These are phyloP conservation scores for Penicillium egyptiacum DNA, from an alignment of 495 filamentous ascomycete species.

Conservation along the genomic window DNA sequence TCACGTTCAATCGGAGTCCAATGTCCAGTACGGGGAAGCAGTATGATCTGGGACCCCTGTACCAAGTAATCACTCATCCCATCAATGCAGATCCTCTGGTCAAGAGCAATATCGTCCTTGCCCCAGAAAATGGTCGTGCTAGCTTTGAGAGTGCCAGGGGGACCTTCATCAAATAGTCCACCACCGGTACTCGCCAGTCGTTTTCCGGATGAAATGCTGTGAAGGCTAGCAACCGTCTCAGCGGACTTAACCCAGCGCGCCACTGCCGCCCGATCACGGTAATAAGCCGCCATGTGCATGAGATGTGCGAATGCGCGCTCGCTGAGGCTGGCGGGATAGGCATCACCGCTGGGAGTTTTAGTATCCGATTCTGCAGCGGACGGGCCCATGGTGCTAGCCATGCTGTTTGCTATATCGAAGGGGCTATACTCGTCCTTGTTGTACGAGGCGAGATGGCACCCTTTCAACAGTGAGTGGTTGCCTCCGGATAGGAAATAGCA, in stretches of 20 bases:
- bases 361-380: slow-evolving; percentile 35
- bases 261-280: slow-evolving; percentile 45
- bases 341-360: slow-evolving; percentile 32
- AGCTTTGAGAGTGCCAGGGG: slow-evolving; percentile 45
- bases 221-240: slow-evolving; percentile 47
- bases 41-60: slow-evolving; percentile 40
- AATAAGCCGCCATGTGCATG: slow-evolving; percentile 48
- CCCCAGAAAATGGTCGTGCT: slow-evolving; percentile 55
- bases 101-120: slow-evolving; percentile 44
- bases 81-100: slow-evolving; percentile 40
- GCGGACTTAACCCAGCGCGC: slow-evolving; percentile 49
- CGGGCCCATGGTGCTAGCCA: slow-evolving; percentile 46
- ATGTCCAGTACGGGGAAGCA: slow-evolving; percentile 42
- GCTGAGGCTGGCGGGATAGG: slow-evolving; percentile 33
- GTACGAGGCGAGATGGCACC: slow-evolving; percentile 34
- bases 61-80: slow-evolving; percentile 46
- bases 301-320: slow-evolving; percentile 34
- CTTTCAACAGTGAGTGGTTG: slow-evolving; percentile 43
- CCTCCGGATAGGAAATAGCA: slow-evolving; percentile 40
- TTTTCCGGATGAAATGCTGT: slow-evolving; percentile 35
- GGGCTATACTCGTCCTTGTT: slow-evolving; percentile 28
- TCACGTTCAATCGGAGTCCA: slow-evolving; percentile 46
- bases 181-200: slow-evolving; percentile 37
- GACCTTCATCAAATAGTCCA: slow-evolving; percentile 48
- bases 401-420: slow-evolving; percentile 39